Percentiles rank a stretch among this genome's conserved stretches.
Evolutionary conservation across 1,139 yeast genomes (phyloP).

Genomic region (Candida glucosophila): DNA sequence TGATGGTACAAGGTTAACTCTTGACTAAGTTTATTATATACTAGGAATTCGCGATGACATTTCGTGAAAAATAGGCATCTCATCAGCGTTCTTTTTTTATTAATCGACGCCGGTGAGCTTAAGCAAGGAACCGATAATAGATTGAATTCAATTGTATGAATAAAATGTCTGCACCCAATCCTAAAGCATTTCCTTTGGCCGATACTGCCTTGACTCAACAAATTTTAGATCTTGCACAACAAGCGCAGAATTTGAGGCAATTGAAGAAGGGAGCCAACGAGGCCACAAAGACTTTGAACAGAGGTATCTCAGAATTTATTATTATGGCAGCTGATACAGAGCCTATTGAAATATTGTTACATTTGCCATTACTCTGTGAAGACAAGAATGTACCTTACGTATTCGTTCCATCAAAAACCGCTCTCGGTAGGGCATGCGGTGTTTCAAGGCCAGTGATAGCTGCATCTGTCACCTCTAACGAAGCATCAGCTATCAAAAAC

Average conservation of each 20-base stretch:
- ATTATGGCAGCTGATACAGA: constrained; percentile 99
- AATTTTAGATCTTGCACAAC: constrained; percentile 96
- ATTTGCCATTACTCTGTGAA: constrained; percentile 95
- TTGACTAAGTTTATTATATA: no score
- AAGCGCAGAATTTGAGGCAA: constrained; percentile 96
- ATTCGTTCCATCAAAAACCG: constrained; percentile 96
- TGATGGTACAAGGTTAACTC: no score
- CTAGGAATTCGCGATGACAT: no score
- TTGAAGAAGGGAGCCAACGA: constrained; percentile 99
- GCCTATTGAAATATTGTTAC: constrained; percentile 97
- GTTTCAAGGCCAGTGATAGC: constrained; percentile 99
- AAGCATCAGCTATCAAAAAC: constrained; percentile 94
- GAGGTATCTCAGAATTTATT: constrained; percentile 99
- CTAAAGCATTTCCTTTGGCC: constrained; percentile 98
- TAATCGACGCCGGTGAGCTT: constrained; percentile 48
- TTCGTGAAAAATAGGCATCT: no score
- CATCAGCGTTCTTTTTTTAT: no score
- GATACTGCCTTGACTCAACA: constrained; percentile 93
- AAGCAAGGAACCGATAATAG: constrained; percentile 64
- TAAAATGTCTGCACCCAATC: constrained; percentile 69
- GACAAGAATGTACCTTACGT: constrained; percentile 99
- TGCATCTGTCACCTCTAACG: constrained; percentile 97
- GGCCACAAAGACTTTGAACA: constrained; percentile 98
- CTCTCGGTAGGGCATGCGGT: constrained; percentile 99
- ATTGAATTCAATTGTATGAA: no score